A percentile compares a stretch with the other conserved stretches of the same genome.
These are phyloP conservation scores for Stemphylium lycopersici DNA, from an alignment of 2,329 filamentous ascomycete species.

Conservation along the genomic window DNA sequence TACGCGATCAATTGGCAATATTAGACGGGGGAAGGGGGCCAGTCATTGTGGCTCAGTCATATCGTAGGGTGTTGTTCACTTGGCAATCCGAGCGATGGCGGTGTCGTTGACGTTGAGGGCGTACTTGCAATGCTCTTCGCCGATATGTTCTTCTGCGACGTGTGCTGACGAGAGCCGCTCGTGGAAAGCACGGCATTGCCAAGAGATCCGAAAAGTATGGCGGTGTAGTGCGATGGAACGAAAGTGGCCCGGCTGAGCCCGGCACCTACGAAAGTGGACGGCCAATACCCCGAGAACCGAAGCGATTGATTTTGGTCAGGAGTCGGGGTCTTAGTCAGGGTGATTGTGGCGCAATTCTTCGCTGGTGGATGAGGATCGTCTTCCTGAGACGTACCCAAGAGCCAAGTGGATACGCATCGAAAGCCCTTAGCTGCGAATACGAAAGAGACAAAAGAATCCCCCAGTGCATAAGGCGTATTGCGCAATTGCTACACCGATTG, in stretches of 20 bases:
- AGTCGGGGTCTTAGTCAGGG: neutral
- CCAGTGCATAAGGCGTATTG: neutral
- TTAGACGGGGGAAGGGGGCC: constrained; percentile 11
- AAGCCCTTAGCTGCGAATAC: no score
- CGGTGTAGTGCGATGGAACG: neutral
- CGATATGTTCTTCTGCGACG: neutral
- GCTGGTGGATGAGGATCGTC: neutral
- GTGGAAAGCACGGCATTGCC: neutral
- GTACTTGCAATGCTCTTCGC: neutral
- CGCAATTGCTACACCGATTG: neutral
- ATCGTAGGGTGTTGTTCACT: neutral
- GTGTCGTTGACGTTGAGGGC: neutral
- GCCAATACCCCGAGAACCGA: constrained; percentile 1
- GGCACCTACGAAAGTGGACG: neutral
- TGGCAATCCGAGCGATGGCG: neutral
- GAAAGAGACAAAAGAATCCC: no score
- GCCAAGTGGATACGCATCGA: no score
- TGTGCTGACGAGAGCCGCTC: neutral
- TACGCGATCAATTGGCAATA: constrained; percentile 2
- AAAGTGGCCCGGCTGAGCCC: neutral
- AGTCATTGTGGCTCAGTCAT: constrained; percentile 14
- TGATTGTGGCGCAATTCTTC: neutral
- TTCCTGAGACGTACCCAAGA: neutral
- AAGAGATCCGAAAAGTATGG: neutral
- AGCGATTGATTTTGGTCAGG: neutral